Evolutionary conservation across 2,329 filamentous ascomycete species (phyloP), one percentile per base, ranked within the genome.

Genomic region (Calonectria pseudoturangicola): DNA sequence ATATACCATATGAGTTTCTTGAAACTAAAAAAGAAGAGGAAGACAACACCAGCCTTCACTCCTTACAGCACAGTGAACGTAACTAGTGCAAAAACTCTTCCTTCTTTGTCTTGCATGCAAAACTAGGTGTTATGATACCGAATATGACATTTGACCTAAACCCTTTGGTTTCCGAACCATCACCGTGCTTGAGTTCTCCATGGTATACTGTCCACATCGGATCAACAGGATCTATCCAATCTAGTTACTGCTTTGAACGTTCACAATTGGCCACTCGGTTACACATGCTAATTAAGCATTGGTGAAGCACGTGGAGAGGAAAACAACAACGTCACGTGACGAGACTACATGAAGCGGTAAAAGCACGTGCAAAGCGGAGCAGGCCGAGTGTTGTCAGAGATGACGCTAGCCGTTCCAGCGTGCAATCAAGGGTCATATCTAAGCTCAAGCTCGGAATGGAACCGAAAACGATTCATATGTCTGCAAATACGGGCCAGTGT

Each of bases 221-320:
- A 48, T 25, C n/a, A 13, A 21, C 21, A 48, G 10, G 13, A n/a
- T 7, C 45, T 25, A 48, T 13, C 10, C 18, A 25, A 25, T n/a
- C 13, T 21, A n/a, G 8, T 48, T 13, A 48, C n/a, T 25, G 10
- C 2, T 48, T 48, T 48, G n/a, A 9, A 10, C 9, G 25, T 48
- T 25, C 43, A 25, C n/a, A 13, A 12, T 25, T 48, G n/a, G 21
- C 12, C 45, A 48, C 12, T 36, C 33, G 33, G 33, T 12, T n/a
- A 48, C n/a, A 48, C 45, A 13, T 48, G 45, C 45, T n/a, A 2
- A 48, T 25, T 25, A 13, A 25, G n/a, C n/a, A 16, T 25, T 8
- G n/a, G n/a, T 25, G 33, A 41, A 56, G 58, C 76, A 78, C 58
- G 68, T 78, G 74, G 70, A 68, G 15, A 45, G 60, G 15, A 10